Conservation (phyloP, 805 yeast species). For the Saccharomyces paradoxus region DNA sequence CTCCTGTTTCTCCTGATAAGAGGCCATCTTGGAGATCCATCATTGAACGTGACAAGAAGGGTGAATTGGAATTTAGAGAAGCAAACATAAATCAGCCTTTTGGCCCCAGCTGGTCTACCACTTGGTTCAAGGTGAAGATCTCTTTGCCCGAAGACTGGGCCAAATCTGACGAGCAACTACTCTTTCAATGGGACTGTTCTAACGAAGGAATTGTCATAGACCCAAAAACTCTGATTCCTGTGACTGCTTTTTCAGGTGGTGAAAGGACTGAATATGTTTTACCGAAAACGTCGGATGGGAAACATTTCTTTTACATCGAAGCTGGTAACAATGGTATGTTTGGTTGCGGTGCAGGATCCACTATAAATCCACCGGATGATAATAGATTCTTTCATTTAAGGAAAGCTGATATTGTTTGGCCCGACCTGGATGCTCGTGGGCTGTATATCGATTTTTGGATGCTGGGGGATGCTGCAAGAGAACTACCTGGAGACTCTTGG, state of each 20-base stretch:
- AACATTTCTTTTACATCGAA: slow-evolving; percentile 71
- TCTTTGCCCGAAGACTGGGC: slow-evolving; percentile 51
- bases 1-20: slow-evolving; percentile 30
- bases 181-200: slow-evolving; percentile 77
- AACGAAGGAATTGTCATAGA: slow-evolving; percentile 80
- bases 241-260: slow-evolving; percentile 80
- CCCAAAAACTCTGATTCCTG: slow-evolving; percentile 50
- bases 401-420: slow-evolving; percentile 71
- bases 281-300: slow-evolving; percentile 44
- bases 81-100: slow-evolving; percentile 66
- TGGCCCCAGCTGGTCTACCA: slow-evolving; percentile 97
- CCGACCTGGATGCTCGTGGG: slow-evolving; percentile 72
- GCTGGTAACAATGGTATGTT: slow-evolving; percentile 93
- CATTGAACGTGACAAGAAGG: slow-evolving; percentile 18
- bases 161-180: slow-evolving; percentile 40
- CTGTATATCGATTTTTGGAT: slow-evolving; percentile 78
- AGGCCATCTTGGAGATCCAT: slow-evolving; percentile 30
- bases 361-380: slow-evolving; percentile 61
- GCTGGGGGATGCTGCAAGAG: slow-evolving; percentile 85
- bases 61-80: slow-evolving; percentile 38
- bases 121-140: slow-evolving; percentile 74
- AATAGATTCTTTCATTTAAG: slow-evolving; percentile 61
- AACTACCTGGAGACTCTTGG: slow-evolving; percentile 64
- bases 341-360: slow-evolving; percentile 58
- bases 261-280: slow-evolving; percentile 69